A percentile compares a stretch with the other conserved stretches of the same genome.
Evolutionary conservation across 1,284 basidiomycete genomes (phyloP).

Genomic region (Afroboletus lepidellus): DNA sequence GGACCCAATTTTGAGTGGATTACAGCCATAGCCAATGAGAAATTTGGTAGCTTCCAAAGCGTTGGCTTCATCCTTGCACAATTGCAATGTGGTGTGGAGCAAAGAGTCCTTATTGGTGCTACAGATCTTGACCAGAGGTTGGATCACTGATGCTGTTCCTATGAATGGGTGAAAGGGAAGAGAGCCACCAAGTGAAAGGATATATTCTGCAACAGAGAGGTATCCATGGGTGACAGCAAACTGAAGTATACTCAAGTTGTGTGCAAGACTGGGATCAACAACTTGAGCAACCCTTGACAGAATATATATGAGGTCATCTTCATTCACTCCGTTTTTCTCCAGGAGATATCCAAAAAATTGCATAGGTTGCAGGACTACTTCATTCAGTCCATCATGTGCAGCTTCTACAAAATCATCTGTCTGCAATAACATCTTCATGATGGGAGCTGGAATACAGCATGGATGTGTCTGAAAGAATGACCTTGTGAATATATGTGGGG

Average conservation of each 20-base stretch:
- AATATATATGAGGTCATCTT: not conserved
- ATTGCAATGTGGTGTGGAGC: not conserved
- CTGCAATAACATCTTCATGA: not conserved
- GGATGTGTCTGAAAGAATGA: too few relatives aligned
- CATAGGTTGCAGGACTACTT: too few relatives aligned
- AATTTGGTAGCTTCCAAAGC: not conserved
- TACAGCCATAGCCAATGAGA: not conserved
- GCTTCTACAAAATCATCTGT: not conserved
- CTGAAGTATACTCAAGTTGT: not conserved
- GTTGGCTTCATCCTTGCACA: not conserved
- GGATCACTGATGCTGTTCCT: not conserved
- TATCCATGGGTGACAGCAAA: not conserved
- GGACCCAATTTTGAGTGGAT: not conserved
- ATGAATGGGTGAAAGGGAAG: too few relatives aligned
- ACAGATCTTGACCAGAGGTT: not conserved
- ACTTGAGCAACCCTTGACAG: not conserved
- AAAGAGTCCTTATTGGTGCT: not conserved
- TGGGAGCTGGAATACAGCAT: not conserved
- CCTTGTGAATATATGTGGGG: not conserved
- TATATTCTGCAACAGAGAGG: not conserved
- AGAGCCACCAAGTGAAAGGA: not conserved
- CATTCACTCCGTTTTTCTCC: not conserved
- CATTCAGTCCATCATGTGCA: too few relatives aligned
- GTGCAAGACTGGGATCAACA: not conserved
- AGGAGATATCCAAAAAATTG: too few relatives aligned